Conservation (phyloP, 169 alveolate genomes). For the Eimeria sp. region DNA sequence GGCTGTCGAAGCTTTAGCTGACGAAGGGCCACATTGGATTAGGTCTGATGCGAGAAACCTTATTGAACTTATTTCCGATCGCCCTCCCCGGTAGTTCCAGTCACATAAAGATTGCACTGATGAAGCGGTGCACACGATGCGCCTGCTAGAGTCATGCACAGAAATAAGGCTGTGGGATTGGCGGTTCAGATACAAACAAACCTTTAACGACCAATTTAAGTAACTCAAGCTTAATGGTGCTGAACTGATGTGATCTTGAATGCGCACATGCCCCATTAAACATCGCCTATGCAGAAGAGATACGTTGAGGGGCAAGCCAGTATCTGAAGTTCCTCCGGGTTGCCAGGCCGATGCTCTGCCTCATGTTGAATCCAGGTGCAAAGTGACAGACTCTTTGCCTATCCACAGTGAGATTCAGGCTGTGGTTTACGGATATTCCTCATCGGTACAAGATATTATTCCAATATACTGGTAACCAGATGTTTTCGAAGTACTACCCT, state of each 20-base stretch:
- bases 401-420: neutral
- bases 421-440: neutral
- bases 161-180: neutral
- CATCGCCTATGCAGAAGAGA: neutral
- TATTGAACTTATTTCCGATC: neutral
- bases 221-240: neutral
- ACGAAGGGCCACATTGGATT: neutral
- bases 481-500: neutral
- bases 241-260: neutral
- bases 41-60: neutral
- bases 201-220: neutral
- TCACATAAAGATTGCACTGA: neutral
- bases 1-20: slow-evolving; percentile 22
- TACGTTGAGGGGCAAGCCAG: neutral
- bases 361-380: neutral
- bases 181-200: neutral
- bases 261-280: neutral
- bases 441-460: neutral
- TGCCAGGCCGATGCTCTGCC: neutral
- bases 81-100: neutral
- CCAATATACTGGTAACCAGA: neutral
- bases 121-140: neutral
- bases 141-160: neutral
- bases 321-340: neutral
- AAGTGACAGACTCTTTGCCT: neutral